These are phyloP conservation scores for Kwoniella botswanensis DNA, from an alignment of 768 basidiomycete genomes.

Conservation along the genomic window DNA sequence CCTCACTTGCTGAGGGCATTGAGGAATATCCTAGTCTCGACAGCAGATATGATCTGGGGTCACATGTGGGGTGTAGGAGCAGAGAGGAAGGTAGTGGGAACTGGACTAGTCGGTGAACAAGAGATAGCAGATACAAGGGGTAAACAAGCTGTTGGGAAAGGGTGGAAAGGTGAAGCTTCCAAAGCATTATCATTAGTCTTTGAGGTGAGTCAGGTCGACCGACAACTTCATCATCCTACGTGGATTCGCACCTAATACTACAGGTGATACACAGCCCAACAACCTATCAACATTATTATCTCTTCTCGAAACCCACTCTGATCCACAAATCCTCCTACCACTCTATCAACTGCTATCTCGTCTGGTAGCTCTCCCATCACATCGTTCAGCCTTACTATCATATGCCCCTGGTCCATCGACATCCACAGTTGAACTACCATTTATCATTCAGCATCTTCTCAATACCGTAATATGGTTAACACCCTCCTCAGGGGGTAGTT, in stretches of 20 bases:
- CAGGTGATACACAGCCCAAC: constrained; percentile 23
- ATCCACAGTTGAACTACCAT: constrained; percentile 7
- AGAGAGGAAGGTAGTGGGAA: constrained; percentile 30
- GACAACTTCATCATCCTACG: neutral
- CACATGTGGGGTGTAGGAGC: constrained; percentile 55
- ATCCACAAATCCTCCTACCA: constrained; percentile 48
- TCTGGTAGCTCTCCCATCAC: constrained; percentile 44
- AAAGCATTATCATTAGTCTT: constrained; percentile 31
- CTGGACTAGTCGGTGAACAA: constrained; percentile 18
- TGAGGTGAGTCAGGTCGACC: constrained; percentile 33
- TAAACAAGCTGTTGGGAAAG: constrained; percentile 20
- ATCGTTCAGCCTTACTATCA: constrained; percentile 44
- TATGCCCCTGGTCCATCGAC: neutral
- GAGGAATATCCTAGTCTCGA: constrained; percentile 49
- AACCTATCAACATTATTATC: constrained; percentile 44
- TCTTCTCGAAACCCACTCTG: constrained; percentile 30
- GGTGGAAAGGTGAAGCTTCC: constrained; percentile 34
- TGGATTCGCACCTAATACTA: neutral
- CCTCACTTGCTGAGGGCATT: constrained; percentile 49
- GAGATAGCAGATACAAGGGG: constrained; percentile 13
- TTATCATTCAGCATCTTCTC: constrained; percentile 39
- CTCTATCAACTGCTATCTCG: constrained; percentile 54
- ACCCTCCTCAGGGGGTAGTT: constrained; percentile 3
- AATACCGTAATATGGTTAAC: constrained; percentile 12
- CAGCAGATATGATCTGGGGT: constrained; percentile 54